Evolutionary conservation across 1,139 yeast genomes (phyloP).

Genomic region (Arxiozyma heterogenica): DNA sequence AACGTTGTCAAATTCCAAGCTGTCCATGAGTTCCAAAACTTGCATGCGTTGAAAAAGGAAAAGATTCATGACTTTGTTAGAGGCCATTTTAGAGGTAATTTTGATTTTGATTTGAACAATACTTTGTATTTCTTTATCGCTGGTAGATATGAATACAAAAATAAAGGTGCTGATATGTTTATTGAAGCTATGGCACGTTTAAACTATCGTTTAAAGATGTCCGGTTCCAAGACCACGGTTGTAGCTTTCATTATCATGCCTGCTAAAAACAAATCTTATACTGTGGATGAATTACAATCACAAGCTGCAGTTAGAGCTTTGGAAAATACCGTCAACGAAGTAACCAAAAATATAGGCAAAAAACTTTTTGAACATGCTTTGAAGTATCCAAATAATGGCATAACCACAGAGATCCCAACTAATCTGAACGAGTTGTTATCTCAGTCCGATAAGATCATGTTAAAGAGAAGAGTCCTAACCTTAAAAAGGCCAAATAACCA

Average conservation of each 20-base stretch:
- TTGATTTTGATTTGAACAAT: constrained; percentile 88
- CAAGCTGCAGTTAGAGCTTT: constrained; percentile 92
- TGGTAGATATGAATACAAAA: constrained; percentile 93
- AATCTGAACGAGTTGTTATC: constrained; percentile 70
- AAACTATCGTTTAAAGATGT: constrained; percentile 73
- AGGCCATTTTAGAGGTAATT: constrained; percentile 95
- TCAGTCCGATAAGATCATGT: constrained; percentile 78
- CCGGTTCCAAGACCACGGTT: constrained; percentile 81
- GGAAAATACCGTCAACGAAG: constrained; percentile 82
- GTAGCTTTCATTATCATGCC: constrained; percentile 99
- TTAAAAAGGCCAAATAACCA: constrained; percentile 70
- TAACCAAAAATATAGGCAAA: constrained; percentile 79
- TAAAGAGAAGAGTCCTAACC: constrained; percentile 90
- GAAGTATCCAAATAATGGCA: constrained; percentile 55
- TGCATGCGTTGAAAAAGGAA: constrained; percentile 85
- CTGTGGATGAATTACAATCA: constrained; percentile 91
- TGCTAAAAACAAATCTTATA: constrained; percentile 85
- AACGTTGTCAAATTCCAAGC: constrained; percentile 95
- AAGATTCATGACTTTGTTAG: constrained; percentile 89
- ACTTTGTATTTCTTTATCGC: constrained; percentile 93
- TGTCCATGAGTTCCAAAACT: constrained; percentile 93
- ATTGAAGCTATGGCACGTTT: constrained; percentile 88
- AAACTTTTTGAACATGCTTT: constrained; percentile 88
- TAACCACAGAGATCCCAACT: constrained; percentile 44
- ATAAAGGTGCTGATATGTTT: constrained; percentile 93